phyloP scores from a whole-genome alignment of 176 grass and related monocot species.

The Typha latifolia region DNA sequence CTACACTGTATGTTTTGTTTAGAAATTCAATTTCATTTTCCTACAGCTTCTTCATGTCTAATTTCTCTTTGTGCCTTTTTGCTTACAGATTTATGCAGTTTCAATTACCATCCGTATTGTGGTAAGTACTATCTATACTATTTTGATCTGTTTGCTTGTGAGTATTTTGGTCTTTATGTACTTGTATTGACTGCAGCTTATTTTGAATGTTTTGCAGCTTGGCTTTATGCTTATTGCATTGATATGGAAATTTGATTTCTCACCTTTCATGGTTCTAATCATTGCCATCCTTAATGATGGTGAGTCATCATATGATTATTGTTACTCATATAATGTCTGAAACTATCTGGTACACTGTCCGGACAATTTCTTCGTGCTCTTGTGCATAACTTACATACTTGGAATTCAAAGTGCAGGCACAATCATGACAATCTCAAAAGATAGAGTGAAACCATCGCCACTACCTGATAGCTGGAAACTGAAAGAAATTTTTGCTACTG shows the following conservation, averaged over 20 bases:
- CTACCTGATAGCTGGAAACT: constrained; percentile 1
- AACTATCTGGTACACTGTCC: neutral
- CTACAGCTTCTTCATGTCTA: neutral
- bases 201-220: constrained; percentile 22
- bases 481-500: neutral
- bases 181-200: neutral
- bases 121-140: constrained; percentile 9
- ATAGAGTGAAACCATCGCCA: neutral
- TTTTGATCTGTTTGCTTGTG: neutral
- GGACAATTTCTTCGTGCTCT: no score
- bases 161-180: neutral
- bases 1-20: neutral
- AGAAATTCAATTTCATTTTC: neutral
- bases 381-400: neutral
- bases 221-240: constrained; percentile 45
- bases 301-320: constrained; percentile 13
- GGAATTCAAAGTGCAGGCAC: neutral
- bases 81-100: constrained; percentile 39
- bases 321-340: neutral
- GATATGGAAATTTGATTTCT: constrained; percentile 34
- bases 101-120: constrained; percentile 51
- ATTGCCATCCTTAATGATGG: constrained; percentile 65
- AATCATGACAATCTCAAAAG: constrained; percentile 2
- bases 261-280: constrained; percentile 57
- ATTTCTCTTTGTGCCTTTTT: neutral